phyloP scores from a whole-genome alignment of 1,139 yeast species.

The Scheffersomyces segobiensis region DNA sequence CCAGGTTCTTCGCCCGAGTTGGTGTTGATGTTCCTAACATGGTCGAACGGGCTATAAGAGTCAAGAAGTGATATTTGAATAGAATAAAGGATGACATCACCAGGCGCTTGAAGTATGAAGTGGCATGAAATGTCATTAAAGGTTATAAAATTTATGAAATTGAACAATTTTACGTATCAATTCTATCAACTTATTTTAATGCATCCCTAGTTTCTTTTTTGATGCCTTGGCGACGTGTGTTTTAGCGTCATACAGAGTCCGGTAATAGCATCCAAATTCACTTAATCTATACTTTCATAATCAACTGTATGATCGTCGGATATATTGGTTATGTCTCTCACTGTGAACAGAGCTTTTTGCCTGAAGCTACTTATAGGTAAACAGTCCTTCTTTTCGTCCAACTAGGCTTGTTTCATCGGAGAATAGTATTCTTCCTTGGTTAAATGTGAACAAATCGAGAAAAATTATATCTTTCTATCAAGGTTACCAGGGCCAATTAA shows the following conservation, averaged over 20 bases:
- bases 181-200: too few species aligned
- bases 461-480: neutral
- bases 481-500: neutral
- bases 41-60: too few species aligned
- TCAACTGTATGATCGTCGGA: constrained; percentile 1
- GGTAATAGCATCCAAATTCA: constrained; percentile 5
- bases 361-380: neutral
- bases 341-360: neutral
- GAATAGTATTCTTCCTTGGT: constrained; percentile 2
- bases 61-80: too few species aligned
- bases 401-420: neutral
- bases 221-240: constrained; percentile 7
- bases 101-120: too few species aligned
- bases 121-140: too few species aligned
- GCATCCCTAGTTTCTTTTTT: neutral
- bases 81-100: too few species aligned
- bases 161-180: too few species aligned
- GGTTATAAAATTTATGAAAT: too few species aligned
- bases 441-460: neutral
- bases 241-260: constrained; percentile 7
- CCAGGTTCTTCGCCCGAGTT: too few species aligned
- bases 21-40: too few species aligned
- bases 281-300: constrained; percentile 5
- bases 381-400: neutral
- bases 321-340: neutral